Base-by-base conservation (phyloP, 768 basidiomycete genomes). In the Leccinum imitatum region DNA sequence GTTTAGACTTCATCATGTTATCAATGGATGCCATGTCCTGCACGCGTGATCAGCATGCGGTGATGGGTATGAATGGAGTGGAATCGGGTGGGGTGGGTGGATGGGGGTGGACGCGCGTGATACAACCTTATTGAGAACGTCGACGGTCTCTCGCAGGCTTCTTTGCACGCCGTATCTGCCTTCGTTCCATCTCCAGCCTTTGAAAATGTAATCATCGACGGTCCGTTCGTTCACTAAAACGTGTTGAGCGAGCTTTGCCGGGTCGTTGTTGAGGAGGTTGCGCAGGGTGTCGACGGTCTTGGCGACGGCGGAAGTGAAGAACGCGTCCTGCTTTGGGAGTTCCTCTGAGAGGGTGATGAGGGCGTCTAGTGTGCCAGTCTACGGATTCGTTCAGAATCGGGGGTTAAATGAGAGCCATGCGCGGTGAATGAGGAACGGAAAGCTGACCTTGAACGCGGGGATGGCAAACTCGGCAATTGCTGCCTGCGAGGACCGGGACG, bases 201-300 rank as follows among this genome's bases (percentile, higher is more conserved):
- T 76, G n/a, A 95, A 71, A 14, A 95, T 75, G 70, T 95, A 95
- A 57, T 85, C 83, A 59, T 96, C 92, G 7, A 91, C 84, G 31
- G 79, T 82, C 59, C 83, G 79, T 69, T 96, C 94, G 65, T 96
- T 88, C 19, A 95, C 85, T 39, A 89, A 79, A 41, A 89, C 77
- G 69, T 95, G 91, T 69, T 90, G 90, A 14, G 80, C 75, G 53
- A 91, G 81, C 71, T 88, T 91, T 54, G 80, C 71, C 4, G 89
- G 84, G 67, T 97, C 93, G 66, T 96, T 95, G 70, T 93, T 93
- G 50, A 95, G 76, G 57, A 99, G 82, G 65, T 89, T 92, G 53
- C 95, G 89, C 57, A 98, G 82, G 0, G 94, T 95, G 70, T 98
- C 97, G 53, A 98, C 94, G 8, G 87, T 87, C 79, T 96, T 98